Evolutionary conservation across 371 early-diverging fungal species (phyloP).

Genomic region (Neoconidiobolus thromboides): DNA sequence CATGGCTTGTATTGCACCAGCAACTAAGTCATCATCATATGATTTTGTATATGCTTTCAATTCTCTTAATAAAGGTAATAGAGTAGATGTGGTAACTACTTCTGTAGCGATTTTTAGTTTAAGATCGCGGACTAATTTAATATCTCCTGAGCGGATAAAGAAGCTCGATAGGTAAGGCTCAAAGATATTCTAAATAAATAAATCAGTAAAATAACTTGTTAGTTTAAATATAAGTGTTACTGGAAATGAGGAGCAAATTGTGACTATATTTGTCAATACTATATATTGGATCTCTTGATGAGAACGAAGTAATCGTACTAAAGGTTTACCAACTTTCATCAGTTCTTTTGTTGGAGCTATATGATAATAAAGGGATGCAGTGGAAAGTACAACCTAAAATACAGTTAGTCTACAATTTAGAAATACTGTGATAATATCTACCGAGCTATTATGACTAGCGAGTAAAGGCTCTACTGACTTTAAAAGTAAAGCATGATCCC

Average conservation of each 20-base stretch:
- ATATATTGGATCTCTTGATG: conserved; percentile 60
- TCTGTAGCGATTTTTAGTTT: conserved; percentile 69
- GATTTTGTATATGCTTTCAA: conserved; percentile 15
- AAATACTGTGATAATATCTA: conserved; percentile 12
- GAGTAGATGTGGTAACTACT: conserved; percentile 18
- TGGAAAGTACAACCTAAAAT: conserved; percentile 54
- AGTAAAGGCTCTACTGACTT: conserved; percentile 51
- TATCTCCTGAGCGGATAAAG: conserved; percentile 60
- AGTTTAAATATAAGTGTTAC: conserved; percentile 13
- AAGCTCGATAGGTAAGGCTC: conserved; percentile 52
- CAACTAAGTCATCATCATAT: conserved; percentile 32
- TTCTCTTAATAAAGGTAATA: conserved; percentile 17
- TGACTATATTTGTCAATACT: conserved; percentile 53
- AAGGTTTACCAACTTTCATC: conserved; percentile 39
- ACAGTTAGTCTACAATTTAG: conserved; percentile 1
- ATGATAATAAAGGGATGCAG: conserved; percentile 47
- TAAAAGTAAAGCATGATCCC: conserved; percentile 57
- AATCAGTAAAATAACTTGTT: not conserved
- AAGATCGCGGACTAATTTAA: conserved; percentile 49
- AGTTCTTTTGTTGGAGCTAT: conserved; percentile 44
- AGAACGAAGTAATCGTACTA: conserved; percentile 51
- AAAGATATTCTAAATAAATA: conserved; percentile 32
- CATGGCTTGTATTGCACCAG: conserved; percentile 50
- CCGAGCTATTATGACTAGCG: conserved; percentile 72
- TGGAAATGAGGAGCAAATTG: conserved; percentile 49